A percentile compares a stretch with the other conserved stretches of the same genome.
phyloP scores from a whole-genome alignment of 2,329 filamentous ascomycete species.

The Byssochlamys sp. region DNA sequence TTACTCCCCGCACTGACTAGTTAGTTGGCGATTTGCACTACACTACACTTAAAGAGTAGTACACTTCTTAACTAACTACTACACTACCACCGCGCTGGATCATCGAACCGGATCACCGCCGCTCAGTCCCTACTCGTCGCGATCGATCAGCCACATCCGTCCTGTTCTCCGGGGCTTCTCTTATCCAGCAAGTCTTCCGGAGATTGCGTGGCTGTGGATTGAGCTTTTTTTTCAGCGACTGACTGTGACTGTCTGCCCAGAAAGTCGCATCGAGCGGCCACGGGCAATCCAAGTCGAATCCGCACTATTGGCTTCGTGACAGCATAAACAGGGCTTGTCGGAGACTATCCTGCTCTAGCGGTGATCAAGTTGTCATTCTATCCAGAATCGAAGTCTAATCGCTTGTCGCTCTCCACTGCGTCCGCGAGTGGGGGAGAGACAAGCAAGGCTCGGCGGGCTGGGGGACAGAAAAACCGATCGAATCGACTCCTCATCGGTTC shows the following conservation, averaged over 20 bases:
- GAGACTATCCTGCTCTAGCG: background rate
- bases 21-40: too few relatives aligned
- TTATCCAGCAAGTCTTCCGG: background rate
- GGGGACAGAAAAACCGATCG: background rate
- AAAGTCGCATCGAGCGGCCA: background rate
- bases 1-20: background rate
- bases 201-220: background rate
- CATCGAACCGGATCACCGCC: background rate
- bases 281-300: background rate
- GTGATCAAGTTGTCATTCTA: background rate
- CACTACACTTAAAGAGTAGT: too few relatives aligned
- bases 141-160: background rate
- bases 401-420: background rate
- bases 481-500: background rate
- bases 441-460: background rate
- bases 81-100: background rate
- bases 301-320: background rate
- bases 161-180: background rate
- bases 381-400: background rate
- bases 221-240: background rate
- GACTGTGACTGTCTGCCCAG: background rate
- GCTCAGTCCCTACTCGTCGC: background rate
- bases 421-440: background rate
- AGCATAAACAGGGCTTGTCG: background rate
- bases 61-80: too few relatives aligned